Base-by-base conservation (phyloP, 441 rosid genomes). In the Gossypium lobatum region DNA sequence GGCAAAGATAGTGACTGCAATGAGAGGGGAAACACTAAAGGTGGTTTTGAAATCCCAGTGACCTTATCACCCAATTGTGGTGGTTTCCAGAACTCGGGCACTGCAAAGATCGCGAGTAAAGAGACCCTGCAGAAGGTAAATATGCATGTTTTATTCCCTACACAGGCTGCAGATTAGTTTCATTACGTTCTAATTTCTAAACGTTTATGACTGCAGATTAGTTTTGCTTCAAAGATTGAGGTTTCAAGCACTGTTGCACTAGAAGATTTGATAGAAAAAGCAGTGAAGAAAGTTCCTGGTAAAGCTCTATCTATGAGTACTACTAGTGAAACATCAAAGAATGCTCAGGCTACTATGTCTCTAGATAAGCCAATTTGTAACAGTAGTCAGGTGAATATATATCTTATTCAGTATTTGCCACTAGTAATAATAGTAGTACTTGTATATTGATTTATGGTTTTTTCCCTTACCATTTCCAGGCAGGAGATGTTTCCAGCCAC, bases 51-150 rank as follows among this genome's bases (percentile, higher is more conserved):
- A 74, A 46, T 28, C 68, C 25, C 61, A 13, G 25, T 39, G 62
- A 60, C 37, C 17, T 23, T 39, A 26, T 64, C 73, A 25, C 31
- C 74, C n/a, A 60, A 20, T 17, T 16, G 70, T 69, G 79, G 23
- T n/a, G 70, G 45, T 48, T 20, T 59, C 25, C 71, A 68, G 31
- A 57, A 34, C 26, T 13, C 53, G 28, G 67, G 73, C 45, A 18
- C 45, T 76, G 74, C 74, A 52, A 20, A 74, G 62, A 75, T 37
- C 34, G 73, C 23, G 3, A 34, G 14, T 13, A 52, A 28, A 16
- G 78, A 70, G 75, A 57, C 78, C 39, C 73, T 75, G 45, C 75
- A 71, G 63, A 79, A 81, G 86, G 95, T 90, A 57, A 57, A 78
- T 76, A 45, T 81, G 53, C 71, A 63, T 70, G 68, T 78, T 75